Evolutionary conservation across 768 basidiomycete genomes (phyloP).

Genomic region (Coprinopsis strossmayeri): DNA sequence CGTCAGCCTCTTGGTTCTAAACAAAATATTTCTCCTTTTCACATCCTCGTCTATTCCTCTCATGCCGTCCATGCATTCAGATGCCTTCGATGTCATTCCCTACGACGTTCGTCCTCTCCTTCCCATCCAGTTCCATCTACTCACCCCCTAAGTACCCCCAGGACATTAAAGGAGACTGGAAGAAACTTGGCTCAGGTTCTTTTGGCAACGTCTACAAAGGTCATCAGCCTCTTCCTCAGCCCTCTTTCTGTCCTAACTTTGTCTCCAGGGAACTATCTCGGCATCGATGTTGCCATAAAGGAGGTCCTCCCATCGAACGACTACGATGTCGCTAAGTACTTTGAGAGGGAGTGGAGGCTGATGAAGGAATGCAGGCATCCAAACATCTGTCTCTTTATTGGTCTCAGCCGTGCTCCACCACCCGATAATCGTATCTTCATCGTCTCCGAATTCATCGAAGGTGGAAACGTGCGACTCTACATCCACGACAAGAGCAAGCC

Average conservation of each 20-base stretch:
- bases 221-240: conserved; percentile 14
- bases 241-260: conserved; percentile 1
- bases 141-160: conserved; percentile 21
- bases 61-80: conserved; percentile 34
- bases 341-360: conserved; percentile 96
- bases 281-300: conserved; percentile 94
- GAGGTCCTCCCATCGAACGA: conserved; percentile 89
- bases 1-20: not conserved
- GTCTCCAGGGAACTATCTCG: conserved; percentile 75
- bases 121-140: conserved; percentile 6
- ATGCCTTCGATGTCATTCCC: conserved; percentile 85
- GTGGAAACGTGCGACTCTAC: conserved; percentile 85
- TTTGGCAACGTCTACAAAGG: conserved; percentile 93
- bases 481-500: conserved; percentile 80
- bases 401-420: conserved; percentile 73
- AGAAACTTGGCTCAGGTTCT: conserved; percentile 85
- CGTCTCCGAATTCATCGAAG: conserved; percentile 91
- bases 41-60: not conserved
- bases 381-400: conserved; percentile 90
- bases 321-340: conserved; percentile 96
- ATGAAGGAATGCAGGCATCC: conserved; percentile 96
- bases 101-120: conserved; percentile 51
- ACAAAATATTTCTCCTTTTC: not conserved
- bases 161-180: conserved; percentile 88
- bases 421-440: conserved; percentile 87